Evolutionary conservation across 768 basidiomycete genomes (phyloP), one percentile per base, ranked within the genome.

Genomic region (Trametopsis cervina): DNA sequence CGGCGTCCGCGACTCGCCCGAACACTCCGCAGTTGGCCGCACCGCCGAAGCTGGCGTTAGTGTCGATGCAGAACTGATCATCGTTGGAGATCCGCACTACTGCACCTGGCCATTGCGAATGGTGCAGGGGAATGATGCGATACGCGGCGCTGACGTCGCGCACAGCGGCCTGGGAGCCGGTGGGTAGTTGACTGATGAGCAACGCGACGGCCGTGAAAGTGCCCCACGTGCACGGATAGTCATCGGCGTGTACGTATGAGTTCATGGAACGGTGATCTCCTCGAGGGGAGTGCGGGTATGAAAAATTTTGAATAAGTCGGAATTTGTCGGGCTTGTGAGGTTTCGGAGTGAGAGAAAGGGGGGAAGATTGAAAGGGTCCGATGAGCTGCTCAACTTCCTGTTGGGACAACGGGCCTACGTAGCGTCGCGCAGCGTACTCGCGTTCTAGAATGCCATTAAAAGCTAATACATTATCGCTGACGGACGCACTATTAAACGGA

Each of bases 181-280:
- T 67, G 0, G 72, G 72, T 0, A 74, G 66, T 0, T 54, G 48
- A 0, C 38, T 57, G 0, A 73, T 58, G 20, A 66, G 43, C 13
- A 61, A 47, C 17, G 53, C 65, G 0, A 72, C 49, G 0, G 62
- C 57, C 0, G 54, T 42, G 42, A 76, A 76, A 0, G 71, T 74
- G 0, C 70, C 71, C 73, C 71, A 75, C 0, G 67, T 69, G 57
- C 69, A 71, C 0, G 72, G 73, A 46, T 67, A 64, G 15, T 53
- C 12, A n/a, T 58, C 42, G 0, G 69, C n/a, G n/a, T n/a, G n/a
- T n/a, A 75, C 66, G 3, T 15, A 9, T 1, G 37, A 57, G 44
- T 67, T 67, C 29, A 67, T 61, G 0, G 66, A 66, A 18, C 17
- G 4, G 24, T 4, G 4, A 9, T 18, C 29, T 3, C 7, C 7